A percentile compares a stretch with the other conserved stretches of the same genome.
phyloP scores from a whole-genome alignment of 2,329 filamentous ascomycete genomes.

The Hypoxylon sp. region DNA sequence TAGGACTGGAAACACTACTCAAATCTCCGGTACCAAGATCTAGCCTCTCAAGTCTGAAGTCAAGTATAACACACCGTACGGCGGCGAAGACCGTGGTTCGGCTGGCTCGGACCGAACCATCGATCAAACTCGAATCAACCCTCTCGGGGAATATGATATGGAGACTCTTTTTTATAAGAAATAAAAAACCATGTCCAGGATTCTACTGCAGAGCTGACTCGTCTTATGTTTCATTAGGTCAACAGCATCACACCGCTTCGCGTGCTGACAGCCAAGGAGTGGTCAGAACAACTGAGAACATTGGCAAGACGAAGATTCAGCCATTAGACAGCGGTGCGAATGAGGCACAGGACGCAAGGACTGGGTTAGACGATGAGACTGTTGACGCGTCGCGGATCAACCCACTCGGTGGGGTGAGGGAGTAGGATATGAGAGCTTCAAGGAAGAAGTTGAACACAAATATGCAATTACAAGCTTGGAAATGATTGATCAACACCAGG shows the following conservation, averaged over 20 bases:
- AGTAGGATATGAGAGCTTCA: too few relatives aligned
- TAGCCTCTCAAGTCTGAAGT: conserved; percentile 20
- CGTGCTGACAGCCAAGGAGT: conserved; percentile 24
- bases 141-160: conserved; percentile 14
- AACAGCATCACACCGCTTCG: conserved; percentile 21
- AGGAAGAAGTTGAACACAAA: too few relatives aligned
- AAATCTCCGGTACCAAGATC: conserved; percentile 26
- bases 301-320: conserved; percentile 17
- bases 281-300: conserved; percentile 13
- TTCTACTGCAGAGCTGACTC: too few relatives aligned
- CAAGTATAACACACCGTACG: conserved; percentile 17
- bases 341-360: conserved; percentile 11
- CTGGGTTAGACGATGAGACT: conserved; percentile 20
- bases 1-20: conserved; percentile 10
- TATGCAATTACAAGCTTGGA: too few relatives aligned
- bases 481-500: too few relatives aligned
- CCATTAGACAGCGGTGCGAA: conserved; percentile 3
- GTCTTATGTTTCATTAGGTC: too few relatives aligned
- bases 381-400: conserved; percentile 19
- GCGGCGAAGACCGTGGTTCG: conserved; percentile 13
- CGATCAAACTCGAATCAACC: conserved; percentile 18
- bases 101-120: conserved; percentile 16
- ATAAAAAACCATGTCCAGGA: too few relatives aligned
- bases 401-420: conserved; percentile 14
- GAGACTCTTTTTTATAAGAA: too few relatives aligned